Evolutionary conservation across 495 filamentous ascomycete species (phyloP), one percentile per base, ranked within the genome.

Genomic region (Aspergillus heteromorphus): DNA sequence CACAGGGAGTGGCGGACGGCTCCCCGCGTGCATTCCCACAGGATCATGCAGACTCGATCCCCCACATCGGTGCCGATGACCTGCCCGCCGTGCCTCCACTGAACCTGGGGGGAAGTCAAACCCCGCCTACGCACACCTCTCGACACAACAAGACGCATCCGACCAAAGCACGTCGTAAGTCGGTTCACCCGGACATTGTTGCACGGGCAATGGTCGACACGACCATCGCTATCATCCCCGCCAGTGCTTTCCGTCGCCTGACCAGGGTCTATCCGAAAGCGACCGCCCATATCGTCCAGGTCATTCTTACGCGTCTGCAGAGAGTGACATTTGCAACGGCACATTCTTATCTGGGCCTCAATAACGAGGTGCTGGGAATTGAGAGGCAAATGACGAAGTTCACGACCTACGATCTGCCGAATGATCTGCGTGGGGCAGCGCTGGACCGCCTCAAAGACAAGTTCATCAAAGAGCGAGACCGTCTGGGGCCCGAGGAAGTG

Each of bases 201-300:
- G 93, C 91, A 8, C 83, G 93, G 58, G 93, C 93, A n/a, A 95
- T 90, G 29, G 89, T 95, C 18, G 93, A 98, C 66, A 97, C 92
- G 0, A 98, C 95, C 0, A 97, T 98, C 70, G 93, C 93, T 14
- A 93, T 98, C 62, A 97, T 98, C 58, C 93, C 93, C 4, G 95
- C 92, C 5, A 93, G 89, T 60, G 93, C 93, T 4, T 98, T 98
- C 67, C 83, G 90, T 51, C 87, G 93, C 8, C 74, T 98, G 34
- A 98, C 95, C n/a, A 79, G 88, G 57, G 86, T 97, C 18, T 98
- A 97, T 64, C 93, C 93, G 7, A 92, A 91, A 72, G 93, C 93
- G 3, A 96, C 93, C 10, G 88, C 95, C 6, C 93, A 98, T 66
- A 97, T 98, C 56, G 90, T 98, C 2, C 92, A 97, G 54, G 93